Conservation (phyloP, 176 grass and related monocot species). For the Eragrostis nindensis region DNA sequence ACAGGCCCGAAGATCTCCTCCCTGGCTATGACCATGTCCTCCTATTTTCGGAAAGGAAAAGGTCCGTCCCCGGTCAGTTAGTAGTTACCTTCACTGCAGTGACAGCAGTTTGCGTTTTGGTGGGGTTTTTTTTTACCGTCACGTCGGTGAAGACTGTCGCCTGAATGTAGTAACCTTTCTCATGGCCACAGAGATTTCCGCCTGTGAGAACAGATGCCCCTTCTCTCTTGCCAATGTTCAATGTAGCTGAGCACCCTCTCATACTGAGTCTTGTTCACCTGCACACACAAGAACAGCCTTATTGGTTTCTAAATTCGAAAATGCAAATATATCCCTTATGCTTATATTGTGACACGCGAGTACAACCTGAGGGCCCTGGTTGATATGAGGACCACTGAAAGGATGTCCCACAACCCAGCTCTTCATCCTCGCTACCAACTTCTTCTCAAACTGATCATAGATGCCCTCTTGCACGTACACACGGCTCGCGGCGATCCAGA, state of each 20-base stretch:
- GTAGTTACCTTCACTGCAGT: too few relatives aligned
- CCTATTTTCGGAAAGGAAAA: constrained; percentile 21
- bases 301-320: too few relatives aligned
- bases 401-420: constrained; percentile 30
- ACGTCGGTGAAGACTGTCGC: constrained; percentile 10
- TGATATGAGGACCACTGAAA: background rate
- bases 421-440: background rate
- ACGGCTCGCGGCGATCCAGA: background rate
- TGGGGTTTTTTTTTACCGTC: background rate
- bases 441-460: background rate
- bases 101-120: too few relatives aligned
- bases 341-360: too few relatives aligned
- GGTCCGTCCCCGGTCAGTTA: background rate
- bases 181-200: background rate
- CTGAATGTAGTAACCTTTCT: constrained; percentile 23
- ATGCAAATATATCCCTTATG: too few relatives aligned
- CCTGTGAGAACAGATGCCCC: constrained; percentile 19
- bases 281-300: too few relatives aligned
- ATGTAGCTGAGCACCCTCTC: constrained; percentile 35
- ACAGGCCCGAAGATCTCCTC: constrained; percentile 89
- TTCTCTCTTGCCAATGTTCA: constrained; percentile 6
- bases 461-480: background rate
- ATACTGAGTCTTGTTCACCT: constrained; percentile 22
- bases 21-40: constrained; percentile 67
- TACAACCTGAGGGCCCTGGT: constrained; percentile 33